These are phyloP conservation scores for Moricandia moricandioides DNA, from an alignment of 345 rosid genomes.

Conservation along the genomic window DNA sequence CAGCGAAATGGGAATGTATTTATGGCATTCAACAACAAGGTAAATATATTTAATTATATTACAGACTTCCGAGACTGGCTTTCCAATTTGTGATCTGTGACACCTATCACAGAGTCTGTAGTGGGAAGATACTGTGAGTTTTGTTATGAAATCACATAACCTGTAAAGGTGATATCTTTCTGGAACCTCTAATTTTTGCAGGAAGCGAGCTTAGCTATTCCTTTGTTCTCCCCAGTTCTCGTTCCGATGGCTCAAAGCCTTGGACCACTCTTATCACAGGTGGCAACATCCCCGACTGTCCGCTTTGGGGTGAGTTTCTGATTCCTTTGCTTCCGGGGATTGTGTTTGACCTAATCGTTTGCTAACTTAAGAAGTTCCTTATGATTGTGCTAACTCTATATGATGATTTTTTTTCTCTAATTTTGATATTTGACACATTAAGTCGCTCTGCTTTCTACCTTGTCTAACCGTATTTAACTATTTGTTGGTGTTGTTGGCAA, in stretches of 20 bases:
- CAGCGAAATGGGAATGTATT: constrained; percentile 81
- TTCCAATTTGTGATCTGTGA: not conserved
- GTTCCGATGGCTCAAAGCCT: constrained; percentile 91
- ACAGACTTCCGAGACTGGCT: not conserved
- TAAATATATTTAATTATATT: constrained; percentile 34
- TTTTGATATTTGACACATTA: constrained; percentile 7
- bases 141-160: not conserved
- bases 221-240: constrained; percentile 92
- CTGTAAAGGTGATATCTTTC: not conserved
- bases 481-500: not conserved
- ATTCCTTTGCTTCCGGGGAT: constrained; percentile 6
- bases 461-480: not conserved
- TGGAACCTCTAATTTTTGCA: constrained; percentile 35
- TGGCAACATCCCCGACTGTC: constrained; percentile 71
- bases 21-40: constrained; percentile 98
- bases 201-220: constrained; percentile 91
- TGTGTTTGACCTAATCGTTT: not conserved
- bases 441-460: not conserved
- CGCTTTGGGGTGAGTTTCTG: constrained; percentile 72
- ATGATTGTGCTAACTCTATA: not conserved
- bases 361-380: constrained; percentile 2
- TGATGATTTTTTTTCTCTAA: not conserved
- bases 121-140: not conserved
- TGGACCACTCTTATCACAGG: constrained; percentile 82
- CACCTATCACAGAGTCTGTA: not conserved